Percentiles rank a stretch among this genome's conserved stretches.
phyloP scores from a whole-genome alignment of 2,329 filamentous ascomycete species.

The Tolypocladium nubicola region DNA sequence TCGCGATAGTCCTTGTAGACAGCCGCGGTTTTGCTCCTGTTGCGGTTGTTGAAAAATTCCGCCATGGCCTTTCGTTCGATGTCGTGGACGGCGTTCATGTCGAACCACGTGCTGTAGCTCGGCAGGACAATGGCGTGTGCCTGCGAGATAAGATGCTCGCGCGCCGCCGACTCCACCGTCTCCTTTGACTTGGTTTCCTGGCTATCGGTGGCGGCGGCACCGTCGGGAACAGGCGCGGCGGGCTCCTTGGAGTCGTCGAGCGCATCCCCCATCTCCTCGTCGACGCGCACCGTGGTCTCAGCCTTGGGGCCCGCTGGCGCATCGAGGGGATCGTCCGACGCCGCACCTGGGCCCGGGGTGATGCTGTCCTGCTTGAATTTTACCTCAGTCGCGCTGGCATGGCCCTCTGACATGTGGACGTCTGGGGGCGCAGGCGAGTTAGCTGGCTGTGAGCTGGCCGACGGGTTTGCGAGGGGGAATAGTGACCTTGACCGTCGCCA shows the following conservation, averaged over 20 bases:
- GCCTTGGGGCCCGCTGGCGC: conserved; percentile 47
- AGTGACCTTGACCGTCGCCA: conserved; percentile 35
- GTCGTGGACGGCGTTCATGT: conserved; percentile 86
- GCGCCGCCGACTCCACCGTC: conserved; percentile 72
- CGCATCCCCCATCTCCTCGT: conserved; percentile 72
- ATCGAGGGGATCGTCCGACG: conserved; percentile 56
- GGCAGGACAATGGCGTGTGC: conserved; percentile 93
- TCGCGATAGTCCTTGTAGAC: conserved; percentile 99
- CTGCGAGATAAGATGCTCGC: conserved; percentile 85
- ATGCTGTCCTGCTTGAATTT: conserved; percentile 51
- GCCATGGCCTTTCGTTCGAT: conserved; percentile 92
- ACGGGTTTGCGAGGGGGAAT: not conserved
- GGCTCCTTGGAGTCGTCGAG: conserved; percentile 41
- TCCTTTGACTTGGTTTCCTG: conserved; percentile 66
- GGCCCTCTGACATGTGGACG: conserved; percentile 48
- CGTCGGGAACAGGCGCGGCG: conserved; percentile 29
- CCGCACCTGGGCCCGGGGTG: conserved; percentile 42
- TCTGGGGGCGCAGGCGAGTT: conserved; percentile 29
- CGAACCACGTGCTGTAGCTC: conserved; percentile 98
- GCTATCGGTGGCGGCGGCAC: conserved; percentile 34
- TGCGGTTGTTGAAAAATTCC: conserved; percentile 97
- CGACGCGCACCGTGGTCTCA: conserved; percentile 52
- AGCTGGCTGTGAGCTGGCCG: not conserved
- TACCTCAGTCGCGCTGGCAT: conserved; percentile 30
- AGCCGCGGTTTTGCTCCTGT: conserved; percentile 92